Percentiles rank a stretch among this genome's conserved stretches.
These are phyloP conservation scores for Hypoxylon sp. DNA, from an alignment of 2,329 filamentous ascomycete species.

Conservation along the genomic window DNA sequence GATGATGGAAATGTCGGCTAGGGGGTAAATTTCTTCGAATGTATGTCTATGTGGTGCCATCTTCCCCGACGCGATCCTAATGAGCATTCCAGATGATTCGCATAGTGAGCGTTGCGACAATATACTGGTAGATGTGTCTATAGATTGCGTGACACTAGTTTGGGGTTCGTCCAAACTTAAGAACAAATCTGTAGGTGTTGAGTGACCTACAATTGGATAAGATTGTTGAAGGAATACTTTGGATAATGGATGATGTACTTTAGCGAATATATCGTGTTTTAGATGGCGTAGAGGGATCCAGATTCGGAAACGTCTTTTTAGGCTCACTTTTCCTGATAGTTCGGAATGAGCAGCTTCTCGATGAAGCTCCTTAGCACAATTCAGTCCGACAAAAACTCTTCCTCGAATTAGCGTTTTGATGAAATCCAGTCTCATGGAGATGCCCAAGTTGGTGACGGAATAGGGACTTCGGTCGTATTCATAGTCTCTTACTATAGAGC, in stretches of 20 bases:
- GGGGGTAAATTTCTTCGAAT: conserved; percentile 10
- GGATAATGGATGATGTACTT: conserved; percentile 28
- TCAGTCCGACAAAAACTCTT: conserved; percentile 30
- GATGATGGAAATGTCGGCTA: conserved; percentile 8
- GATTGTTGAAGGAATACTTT: conserved; percentile 23
- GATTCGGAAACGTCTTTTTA: conserved; percentile 30
- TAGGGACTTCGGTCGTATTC: neutral
- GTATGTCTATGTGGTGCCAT: neutral
- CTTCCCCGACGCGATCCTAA: conserved; percentile 32
- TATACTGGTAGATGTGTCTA: neutral
- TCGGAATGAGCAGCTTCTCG: neutral
- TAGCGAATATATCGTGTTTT: conserved; percentile 13
- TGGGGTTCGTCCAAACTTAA: conserved; percentile 9
- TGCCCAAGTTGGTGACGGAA: conserved; percentile 42
- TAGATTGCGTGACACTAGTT: neutral
- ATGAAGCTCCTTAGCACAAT: conserved; percentile 40
- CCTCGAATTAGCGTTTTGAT: neutral
- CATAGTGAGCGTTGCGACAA: too few species aligned
- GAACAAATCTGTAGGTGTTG: neutral
- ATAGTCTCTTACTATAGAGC: conserved; percentile 44
- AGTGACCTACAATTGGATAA: conserved; percentile 3
- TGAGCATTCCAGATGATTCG: too few species aligned
- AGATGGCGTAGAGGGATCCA: conserved; percentile 33
- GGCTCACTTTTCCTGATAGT: neutral
- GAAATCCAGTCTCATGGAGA: conserved; percentile 30